Evolutionary conservation across 2,329 filamentous ascomycete species (phyloP).

Genomic region (Colletotrichum chlorophyti): DNA sequence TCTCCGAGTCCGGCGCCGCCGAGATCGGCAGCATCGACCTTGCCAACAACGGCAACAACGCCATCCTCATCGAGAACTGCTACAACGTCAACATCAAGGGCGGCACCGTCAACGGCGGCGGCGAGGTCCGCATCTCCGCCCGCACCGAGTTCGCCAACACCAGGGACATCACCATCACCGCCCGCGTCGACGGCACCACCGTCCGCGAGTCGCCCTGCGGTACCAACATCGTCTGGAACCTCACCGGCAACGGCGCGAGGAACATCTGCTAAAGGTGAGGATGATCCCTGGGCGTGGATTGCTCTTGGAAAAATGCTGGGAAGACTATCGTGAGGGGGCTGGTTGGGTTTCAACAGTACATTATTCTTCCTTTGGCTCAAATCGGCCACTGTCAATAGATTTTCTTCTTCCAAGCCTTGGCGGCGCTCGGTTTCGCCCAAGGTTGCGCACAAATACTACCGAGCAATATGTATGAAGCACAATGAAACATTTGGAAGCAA

Average conservation of each 20-base stretch:
- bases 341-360: constrained; percentile 9
- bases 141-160: constrained; percentile 61
- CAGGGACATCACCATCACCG: constrained; percentile 55
- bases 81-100: constrained; percentile 59
- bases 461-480: neutral
- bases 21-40: constrained; percentile 57
- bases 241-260: constrained; percentile 51
- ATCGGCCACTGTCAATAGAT: neutral
- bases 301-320: too few species aligned
- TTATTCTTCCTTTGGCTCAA: neutral
- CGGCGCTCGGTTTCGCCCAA: neutral
- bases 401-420: neutral
- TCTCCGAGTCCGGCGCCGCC: constrained; percentile 61
- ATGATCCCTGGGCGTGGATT: neutral
- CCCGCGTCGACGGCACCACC: constrained; percentile 54
- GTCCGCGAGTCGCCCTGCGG: constrained; percentile 62
- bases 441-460: neutral
- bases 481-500: neutral
- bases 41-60: constrained; percentile 60
- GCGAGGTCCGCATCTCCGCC: constrained; percentile 60
- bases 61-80: constrained; percentile 66
- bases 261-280: constrained; percentile 45
- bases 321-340: too few species aligned
- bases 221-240: constrained; percentile 56
- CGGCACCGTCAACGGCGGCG: constrained; percentile 60